Conservation (phyloP, 352 stramenopile species). For the Pythium pyrilobum region DNA sequence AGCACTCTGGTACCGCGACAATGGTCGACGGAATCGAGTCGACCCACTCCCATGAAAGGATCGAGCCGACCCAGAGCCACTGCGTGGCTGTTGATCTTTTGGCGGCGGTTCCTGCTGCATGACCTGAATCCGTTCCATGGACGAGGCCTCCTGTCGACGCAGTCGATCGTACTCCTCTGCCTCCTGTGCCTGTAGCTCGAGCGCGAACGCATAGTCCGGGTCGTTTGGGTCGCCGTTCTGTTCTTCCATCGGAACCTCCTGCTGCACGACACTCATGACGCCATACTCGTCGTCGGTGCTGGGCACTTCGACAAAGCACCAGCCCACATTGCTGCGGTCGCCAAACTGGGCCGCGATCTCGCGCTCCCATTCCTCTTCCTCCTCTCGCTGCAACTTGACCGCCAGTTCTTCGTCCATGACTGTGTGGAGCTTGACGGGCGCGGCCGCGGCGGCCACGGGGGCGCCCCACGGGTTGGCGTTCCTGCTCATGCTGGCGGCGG, state of each 20-base stretch:
- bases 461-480: slow-evolving; percentile 31
- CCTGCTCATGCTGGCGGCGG: slow-evolving; percentile 3
- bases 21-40: neutral
- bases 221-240: slow-evolving; percentile 29
- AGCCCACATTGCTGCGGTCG: slow-evolving; percentile 47
- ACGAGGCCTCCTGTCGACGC: slow-evolving; percentile 57
- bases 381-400: slow-evolving; percentile 61
- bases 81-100: neutral
- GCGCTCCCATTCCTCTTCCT: slow-evolving; percentile 60
- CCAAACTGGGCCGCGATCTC: slow-evolving; percentile 63
- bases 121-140: slow-evolving; percentile 56
- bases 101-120: slow-evolving; percentile 41
- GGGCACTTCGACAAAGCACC: slow-evolving; percentile 75
- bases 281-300: slow-evolving; percentile 38
- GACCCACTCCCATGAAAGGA: neutral
- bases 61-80: slow-evolving; percentile 3
- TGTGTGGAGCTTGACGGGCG: slow-evolving; percentile 46
- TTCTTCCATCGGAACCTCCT: slow-evolving; percentile 53
- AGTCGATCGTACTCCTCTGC: slow-evolving; percentile 71
- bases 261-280: slow-evolving; percentile 71
- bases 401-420: slow-evolving; percentile 73
- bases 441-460: slow-evolving; percentile 12
- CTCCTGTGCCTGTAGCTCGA: slow-evolving; percentile 67
- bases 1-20: slow-evolving; percentile 8
- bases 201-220: slow-evolving; percentile 67